phyloP scores from a whole-genome alignment of 192 early-diverging fungal genomes.

The Entomortierella lignicola region DNA sequence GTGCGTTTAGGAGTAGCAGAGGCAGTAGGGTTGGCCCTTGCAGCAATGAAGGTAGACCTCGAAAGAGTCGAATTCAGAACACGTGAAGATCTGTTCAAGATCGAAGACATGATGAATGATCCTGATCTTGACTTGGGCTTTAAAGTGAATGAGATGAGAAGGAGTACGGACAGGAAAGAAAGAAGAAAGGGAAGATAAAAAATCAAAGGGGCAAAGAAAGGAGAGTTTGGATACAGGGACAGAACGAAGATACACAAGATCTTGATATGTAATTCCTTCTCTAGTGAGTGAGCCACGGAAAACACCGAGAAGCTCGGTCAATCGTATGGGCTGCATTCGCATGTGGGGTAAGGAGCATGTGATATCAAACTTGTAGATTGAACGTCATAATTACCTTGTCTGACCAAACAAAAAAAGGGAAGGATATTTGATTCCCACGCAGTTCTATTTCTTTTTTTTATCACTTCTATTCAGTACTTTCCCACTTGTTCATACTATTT shows the following conservation, averaged over 20 bases:
- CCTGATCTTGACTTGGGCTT: constrained; percentile 6
- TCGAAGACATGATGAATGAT: constrained; percentile 40
- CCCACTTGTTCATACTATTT: neutral
- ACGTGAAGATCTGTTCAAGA: constrained; percentile 42
- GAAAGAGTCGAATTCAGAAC: constrained; percentile 29
- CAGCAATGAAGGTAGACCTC: constrained; percentile 6
- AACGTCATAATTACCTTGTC: too few species aligned
- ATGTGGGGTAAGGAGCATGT: constrained; percentile 5
- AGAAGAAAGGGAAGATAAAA: neutral
- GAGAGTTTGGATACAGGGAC: neutral
- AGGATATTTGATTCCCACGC: neutral
- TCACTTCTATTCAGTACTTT: neutral
- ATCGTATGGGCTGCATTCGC: constrained; percentile 13
- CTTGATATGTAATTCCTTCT: neutral
- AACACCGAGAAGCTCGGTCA: constrained; percentile 35
- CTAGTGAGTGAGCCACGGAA: constrained; percentile 3
- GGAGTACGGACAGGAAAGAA: neutral
- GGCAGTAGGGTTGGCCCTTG: constrained; percentile 8
- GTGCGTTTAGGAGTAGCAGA: constrained; percentile 45
- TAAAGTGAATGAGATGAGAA: neutral
- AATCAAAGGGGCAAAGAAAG: neutral
- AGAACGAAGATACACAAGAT: too few species aligned
- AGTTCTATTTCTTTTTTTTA: neutral
- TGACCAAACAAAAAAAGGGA: too few species aligned
- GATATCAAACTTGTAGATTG: too few species aligned